Evolutionary conservation across 768 basidiomycete species (phyloP).

Genomic region (Termitomyces sp.): DNA sequence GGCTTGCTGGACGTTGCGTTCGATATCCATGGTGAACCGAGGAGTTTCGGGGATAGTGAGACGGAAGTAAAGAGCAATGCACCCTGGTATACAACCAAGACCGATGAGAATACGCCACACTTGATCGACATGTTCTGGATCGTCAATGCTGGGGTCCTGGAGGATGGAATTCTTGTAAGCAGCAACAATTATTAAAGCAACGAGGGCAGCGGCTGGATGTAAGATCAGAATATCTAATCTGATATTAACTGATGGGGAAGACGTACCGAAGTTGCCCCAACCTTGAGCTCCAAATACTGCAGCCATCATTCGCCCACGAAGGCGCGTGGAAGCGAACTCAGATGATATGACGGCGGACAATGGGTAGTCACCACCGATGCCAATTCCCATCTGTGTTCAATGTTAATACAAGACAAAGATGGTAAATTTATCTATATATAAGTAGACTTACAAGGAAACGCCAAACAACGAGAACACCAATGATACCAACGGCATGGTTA

Average conservation of each 20-base stretch:
- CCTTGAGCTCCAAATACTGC: conserved; percentile 85
- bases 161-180: conserved; percentile 64
- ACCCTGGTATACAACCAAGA: conserved; percentile 78
- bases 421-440: no score
- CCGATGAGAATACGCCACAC: conserved; percentile 88
- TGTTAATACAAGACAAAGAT: not conserved
- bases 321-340: conserved; percentile 76
- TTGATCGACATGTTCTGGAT: conserved; percentile 56
- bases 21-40: conserved; percentile 88
- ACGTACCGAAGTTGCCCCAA: conserved; percentile 77
- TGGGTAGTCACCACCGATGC: conserved; percentile 89
- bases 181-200: conserved; percentile 57
- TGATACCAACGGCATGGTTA: conserved; percentile 62
- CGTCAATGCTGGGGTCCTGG: conserved; percentile 28
- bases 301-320: conserved; percentile 83
- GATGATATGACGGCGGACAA: conserved; percentile 82
- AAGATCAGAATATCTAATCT: not conserved
- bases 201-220: conserved; percentile 53
- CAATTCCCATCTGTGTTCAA: conserved; percentile 44
- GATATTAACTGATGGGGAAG: not conserved
- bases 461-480: conserved; percentile 80
- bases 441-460: conserved; percentile 54
- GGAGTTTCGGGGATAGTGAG: conserved; percentile 91
- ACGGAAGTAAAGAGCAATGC: conserved; percentile 86
- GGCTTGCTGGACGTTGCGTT: conserved; percentile 76